Conservation (phyloP, 352 stramenopile genomes). For the Globisporangium acanthophoron region DNA sequence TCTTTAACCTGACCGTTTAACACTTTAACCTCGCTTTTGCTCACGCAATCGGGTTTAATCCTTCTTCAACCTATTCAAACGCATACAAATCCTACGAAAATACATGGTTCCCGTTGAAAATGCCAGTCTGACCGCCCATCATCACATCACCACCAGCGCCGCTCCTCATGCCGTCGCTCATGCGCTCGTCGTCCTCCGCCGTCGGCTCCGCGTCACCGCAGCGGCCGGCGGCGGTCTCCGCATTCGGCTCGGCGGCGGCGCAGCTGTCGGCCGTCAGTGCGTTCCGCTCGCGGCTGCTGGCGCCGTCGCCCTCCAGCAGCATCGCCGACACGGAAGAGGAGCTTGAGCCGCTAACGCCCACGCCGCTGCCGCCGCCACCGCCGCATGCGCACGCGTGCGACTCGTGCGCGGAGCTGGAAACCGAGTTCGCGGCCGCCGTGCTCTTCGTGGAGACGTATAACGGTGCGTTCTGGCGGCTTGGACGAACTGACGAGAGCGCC, state of each 20-base stretch:
- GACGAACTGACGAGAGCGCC: not conserved
- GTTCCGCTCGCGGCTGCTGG: constrained; percentile 37
- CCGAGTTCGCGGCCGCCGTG: constrained; percentile 64
- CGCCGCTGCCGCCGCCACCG: constrained; percentile 32
- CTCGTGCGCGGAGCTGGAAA: constrained; percentile 54
- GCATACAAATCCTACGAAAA: too few relatives aligned
- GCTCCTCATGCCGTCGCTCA: constrained; percentile 45
- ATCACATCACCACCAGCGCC: not conserved
- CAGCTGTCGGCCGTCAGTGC: constrained; percentile 40
- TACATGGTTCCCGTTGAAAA: not conserved
- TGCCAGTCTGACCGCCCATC: not conserved
- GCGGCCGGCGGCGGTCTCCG: constrained; percentile 9
- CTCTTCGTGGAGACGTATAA: constrained; percentile 82
- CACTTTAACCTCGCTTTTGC: too few relatives aligned
- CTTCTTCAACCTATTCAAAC: too few relatives aligned
- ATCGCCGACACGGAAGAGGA: constrained; percentile 37
- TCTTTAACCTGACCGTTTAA: not conserved
- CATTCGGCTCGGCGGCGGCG: constrained; percentile 34
- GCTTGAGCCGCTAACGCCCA: constrained; percentile 22
- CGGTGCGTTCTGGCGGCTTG: constrained; percentile 10
- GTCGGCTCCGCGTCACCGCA: constrained; percentile 8
- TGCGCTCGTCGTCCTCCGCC: constrained; percentile 15
- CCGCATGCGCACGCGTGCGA: constrained; percentile 33
- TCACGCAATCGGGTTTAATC: too few relatives aligned
- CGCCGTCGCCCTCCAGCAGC: constrained; percentile 17